Percentiles rank a stretch among this genome's conserved stretches.
These are phyloP conservation scores for Aspergillus cejpii DNA, from an alignment of 2,329 filamentous ascomycete genomes.

Conservation along the genomic window DNA sequence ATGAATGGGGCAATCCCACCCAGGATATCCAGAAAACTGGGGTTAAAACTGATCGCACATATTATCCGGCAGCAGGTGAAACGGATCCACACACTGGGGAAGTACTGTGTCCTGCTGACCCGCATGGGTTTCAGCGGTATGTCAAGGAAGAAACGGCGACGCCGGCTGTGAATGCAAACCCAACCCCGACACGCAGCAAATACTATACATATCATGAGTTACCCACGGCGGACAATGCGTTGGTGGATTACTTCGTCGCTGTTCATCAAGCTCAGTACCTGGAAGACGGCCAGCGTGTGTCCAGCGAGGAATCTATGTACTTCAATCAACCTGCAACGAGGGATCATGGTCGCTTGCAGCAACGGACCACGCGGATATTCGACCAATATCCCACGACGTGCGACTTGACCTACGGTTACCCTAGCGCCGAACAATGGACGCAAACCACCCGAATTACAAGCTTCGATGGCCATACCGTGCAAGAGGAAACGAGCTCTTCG, in stretches of 20 bases:
- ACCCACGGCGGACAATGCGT: background rate
- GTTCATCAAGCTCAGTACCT: background rate
- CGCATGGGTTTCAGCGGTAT: slow-evolving; percentile 7
- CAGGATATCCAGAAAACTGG: background rate
- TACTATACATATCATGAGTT: background rate
- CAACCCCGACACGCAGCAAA: background rate
- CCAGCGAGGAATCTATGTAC: slow-evolving; percentile 2
- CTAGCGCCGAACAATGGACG: background rate
- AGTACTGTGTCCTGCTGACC: too few relatives aligned
- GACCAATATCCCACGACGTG: background rate
- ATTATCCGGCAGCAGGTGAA: background rate
- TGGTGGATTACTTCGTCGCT: background rate
- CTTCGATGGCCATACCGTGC: background rate
- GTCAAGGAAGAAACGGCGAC: slow-evolving; percentile 2
- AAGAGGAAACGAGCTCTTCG: background rate
- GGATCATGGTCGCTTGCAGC: slow-evolving; percentile 4
- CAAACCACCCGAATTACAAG: background rate
- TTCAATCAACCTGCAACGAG: background rate
- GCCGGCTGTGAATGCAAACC: background rate
- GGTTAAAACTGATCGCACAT: background rate
- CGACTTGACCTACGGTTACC: background rate
- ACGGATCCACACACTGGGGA: too few relatives aligned
- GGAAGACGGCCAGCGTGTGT: background rate
- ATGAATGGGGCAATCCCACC: slow-evolving; percentile 6
- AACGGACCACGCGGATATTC: background rate